phyloP scores from a whole-genome alignment of 2,329 filamentous ascomycete species.

The Verticillium zaregamsianum region DNA sequence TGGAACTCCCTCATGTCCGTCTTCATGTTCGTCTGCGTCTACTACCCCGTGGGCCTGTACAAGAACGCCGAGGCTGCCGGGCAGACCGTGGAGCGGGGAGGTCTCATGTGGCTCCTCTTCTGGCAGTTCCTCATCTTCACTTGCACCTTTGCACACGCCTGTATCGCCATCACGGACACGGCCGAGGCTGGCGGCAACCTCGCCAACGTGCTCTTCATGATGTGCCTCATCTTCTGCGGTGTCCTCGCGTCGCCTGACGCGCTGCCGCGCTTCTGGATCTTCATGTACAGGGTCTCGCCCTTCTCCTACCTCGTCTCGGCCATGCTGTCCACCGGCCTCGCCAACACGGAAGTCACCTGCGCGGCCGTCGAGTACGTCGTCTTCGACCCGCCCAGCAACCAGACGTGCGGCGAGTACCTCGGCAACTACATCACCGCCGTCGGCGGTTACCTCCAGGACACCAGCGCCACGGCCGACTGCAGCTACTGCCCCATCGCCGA shows the following conservation, averaged over 20 bases:
- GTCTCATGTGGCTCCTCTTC: conserved; percentile 74
- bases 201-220: conserved; percentile 68
- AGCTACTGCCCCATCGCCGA: conserved; percentile 47
- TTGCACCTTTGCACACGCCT: conserved; percentile 74
- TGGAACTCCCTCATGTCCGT: conserved; percentile 76
- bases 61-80: conserved; percentile 62
- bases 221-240: conserved; percentile 72
- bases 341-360: conserved; percentile 62
- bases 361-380: conserved; percentile 63
- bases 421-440: conserved; percentile 37
- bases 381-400: conserved; percentile 56
- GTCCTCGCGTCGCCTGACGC: conserved; percentile 60
- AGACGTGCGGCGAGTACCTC: conserved; percentile 60
- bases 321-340: conserved; percentile 66
- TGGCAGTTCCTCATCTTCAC: conserved; percentile 75
- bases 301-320: conserved; percentile 80
- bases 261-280: conserved; percentile 75
- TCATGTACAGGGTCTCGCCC: conserved; percentile 79
- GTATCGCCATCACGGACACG: conserved; percentile 70
- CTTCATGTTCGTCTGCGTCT: conserved; percentile 78
- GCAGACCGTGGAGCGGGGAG: conserved; percentile 64
- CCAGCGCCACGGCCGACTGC: conserved; percentile 43
- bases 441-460: conserved; percentile 53
- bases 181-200: conserved; percentile 74
- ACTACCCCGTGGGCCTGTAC: conserved; percentile 80